Percentiles rank a stretch among this genome's conserved stretches.
These are phyloP conservation scores for Atkinsonella hypoxylon DNA, from an alignment of 2,329 filamentous ascomycete genomes.

Conservation along the genomic window DNA sequence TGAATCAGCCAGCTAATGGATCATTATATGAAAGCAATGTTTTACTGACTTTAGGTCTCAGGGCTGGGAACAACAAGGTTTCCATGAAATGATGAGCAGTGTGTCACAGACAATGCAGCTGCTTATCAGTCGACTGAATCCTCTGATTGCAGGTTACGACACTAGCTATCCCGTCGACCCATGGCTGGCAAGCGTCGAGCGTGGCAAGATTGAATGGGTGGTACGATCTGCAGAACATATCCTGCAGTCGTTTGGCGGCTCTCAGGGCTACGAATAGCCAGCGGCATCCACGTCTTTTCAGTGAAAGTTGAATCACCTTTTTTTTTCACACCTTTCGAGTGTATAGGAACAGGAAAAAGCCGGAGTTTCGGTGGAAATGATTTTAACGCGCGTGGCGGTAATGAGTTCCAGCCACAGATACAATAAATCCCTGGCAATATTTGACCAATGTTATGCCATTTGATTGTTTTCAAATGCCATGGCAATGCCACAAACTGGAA, in stretches of 20 bases:
- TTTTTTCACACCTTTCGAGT: background rate
- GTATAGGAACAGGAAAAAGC: background rate
- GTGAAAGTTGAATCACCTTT: background rate
- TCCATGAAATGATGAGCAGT: conserved; percentile 26
- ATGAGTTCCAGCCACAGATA: background rate
- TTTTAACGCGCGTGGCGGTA: background rate
- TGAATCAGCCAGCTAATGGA: no score
- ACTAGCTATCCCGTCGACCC: conserved; percentile 27
- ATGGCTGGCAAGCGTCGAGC: conserved; percentile 26
- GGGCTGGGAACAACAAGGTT: conserved; percentile 27
- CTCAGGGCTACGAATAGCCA: conserved; percentile 17
- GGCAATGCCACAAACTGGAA: no score
- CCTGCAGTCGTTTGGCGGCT: conserved; percentile 19
- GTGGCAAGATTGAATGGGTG: conserved; percentile 28
- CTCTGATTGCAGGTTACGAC: conserved; percentile 22
- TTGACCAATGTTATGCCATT: background rate
- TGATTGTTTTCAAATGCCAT: background rate
- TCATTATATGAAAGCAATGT: background rate
- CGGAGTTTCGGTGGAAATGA: conserved; percentile 1
- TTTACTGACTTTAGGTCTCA: conserved; percentile 13
- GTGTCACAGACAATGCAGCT: conserved; percentile 27
- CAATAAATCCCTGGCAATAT: background rate
- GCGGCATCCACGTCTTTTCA: background rate
- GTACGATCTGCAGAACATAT: conserved; percentile 24
- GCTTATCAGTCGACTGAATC: conserved; percentile 22